Base-by-base conservation (phyloP, 108 stramenopile genomes). In the Skeletonema potamos region DNA sequence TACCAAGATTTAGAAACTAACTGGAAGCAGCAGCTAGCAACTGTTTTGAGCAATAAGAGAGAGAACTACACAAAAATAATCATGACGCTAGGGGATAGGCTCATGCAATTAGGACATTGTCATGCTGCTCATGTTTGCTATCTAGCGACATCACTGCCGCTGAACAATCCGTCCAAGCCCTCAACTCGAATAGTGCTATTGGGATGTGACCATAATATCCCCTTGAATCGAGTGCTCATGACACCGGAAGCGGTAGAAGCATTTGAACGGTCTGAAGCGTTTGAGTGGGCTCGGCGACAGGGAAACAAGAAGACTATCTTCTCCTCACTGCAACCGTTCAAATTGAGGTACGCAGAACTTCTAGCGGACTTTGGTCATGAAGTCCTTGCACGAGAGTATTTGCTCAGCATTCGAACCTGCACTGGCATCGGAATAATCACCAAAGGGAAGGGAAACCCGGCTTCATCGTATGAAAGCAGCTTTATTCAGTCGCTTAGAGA, bases 251-350 rank as follows among this genome's bases (percentile, higher is more conserved):
- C 87, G n/a, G 59, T 92, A 17, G 80, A 77, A 9, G 74, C 86
- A 7, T 94, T 82, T 76, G 72, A 83, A 27, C 70, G 87, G 33
- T 91, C 95, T n/a, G 95, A 96, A 69, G 95, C 92, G 3, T 96
- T 90, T 62, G 95, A 96, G 68, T 96, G 95, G 95, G 89, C 95
- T 6, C 89, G 89, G 56, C 83, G 92, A 6, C 77, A 61, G 68
- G 92, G 92, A 30, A 96, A 96, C 71, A 79, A 75, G 48, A 81
- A 85, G 56, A 86, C 92, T 10, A 65, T 65, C 26, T 77, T 94
- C 20, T 79, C 74, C 22, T 67, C 66, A 18, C 82, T 96, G 18
- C 92, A 92, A 64, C 77, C 86, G 15, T 91, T 94, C 70, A 94
- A 96, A 58, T 58, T 93, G 17, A 66, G 78, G 15, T 94, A 92